Percentiles rank a stretch among this genome's conserved stretches.
These are phyloP conservation scores for Neostapfia colusana DNA, from an alignment of 176 grass and related monocot species.

Conservation along the genomic window DNA sequence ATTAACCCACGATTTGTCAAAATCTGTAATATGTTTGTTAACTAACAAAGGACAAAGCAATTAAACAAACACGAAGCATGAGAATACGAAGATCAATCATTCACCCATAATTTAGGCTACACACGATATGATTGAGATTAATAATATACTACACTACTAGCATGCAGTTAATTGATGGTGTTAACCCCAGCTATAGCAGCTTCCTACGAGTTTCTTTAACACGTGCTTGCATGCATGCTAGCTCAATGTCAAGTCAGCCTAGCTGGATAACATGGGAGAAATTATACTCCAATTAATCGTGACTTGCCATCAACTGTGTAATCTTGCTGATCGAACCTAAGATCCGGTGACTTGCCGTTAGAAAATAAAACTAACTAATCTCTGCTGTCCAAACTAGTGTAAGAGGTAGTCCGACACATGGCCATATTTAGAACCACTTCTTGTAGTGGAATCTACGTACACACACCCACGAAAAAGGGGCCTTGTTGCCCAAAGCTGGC, in stretches of 20 bases:
- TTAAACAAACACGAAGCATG: not conserved
- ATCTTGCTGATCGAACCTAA: no score
- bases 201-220: not conserved
- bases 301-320: no score
- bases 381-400: no score
- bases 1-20: not conserved
- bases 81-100: slow-evolving; percentile 5
- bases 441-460: slow-evolving; percentile 48
- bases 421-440: not conserved
- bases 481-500: not conserved
- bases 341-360: no score
- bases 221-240: not conserved
- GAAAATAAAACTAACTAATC: not conserved
- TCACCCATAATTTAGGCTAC: not conserved
- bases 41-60: not conserved
- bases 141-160: not conserved
- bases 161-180: no score
- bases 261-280: slow-evolving; percentile 13
- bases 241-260: not conserved
- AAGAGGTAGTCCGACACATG: slow-evolving; percentile 23
- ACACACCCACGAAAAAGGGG: not conserved
- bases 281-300: no score
- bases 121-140: not conserved
- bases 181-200: not conserved
- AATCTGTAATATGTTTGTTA: not conserved